Evolutionary conservation across 2,329 filamentous ascomycete species (phyloP).

Genomic region (Orbilia oligospora): DNA sequence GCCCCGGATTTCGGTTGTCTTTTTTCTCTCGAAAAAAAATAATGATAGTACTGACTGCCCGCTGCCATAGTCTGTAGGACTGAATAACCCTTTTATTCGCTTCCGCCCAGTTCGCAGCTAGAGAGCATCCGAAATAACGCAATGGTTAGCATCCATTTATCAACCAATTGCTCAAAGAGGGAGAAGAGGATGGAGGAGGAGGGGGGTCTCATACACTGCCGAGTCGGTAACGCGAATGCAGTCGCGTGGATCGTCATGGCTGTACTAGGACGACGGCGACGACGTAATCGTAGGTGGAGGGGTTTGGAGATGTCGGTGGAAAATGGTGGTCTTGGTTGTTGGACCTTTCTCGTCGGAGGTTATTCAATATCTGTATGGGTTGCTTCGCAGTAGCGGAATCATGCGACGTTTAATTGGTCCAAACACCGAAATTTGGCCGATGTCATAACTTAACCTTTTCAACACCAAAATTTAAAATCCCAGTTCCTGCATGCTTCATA

Average conservation of each 20-base stretch:
- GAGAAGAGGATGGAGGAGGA: slow-evolving; percentile 62
- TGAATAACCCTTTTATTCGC: slow-evolving; percentile 87
- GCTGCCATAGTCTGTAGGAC: slow-evolving; percentile 95
- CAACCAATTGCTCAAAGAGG: slow-evolving; percentile 17
- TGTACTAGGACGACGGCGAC: neutral
- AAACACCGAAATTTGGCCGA: slow-evolving; percentile 6
- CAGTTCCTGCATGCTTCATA: no score
- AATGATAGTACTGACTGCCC: slow-evolving; percentile 80
- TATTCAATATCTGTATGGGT: neutral
- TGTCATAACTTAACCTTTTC: slow-evolving; percentile 24
- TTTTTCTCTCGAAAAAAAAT: slow-evolving; percentile 4
- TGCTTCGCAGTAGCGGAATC: neutral
- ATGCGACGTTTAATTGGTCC: slow-evolving; percentile 45
- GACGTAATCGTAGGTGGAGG: neutral
- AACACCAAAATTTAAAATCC: neutral
- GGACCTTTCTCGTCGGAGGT: slow-evolving; percentile 38
- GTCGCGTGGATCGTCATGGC: slow-evolving; percentile 91
- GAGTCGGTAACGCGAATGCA: slow-evolving; percentile 85
- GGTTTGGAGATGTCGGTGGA: neutral
- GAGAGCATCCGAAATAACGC: neutral
- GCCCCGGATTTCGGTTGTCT: no score
- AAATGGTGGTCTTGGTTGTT: neutral
- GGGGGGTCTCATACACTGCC: slow-evolving; percentile 84
- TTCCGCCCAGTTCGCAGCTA: slow-evolving; percentile 77
- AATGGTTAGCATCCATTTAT: slow-evolving; percentile 10